A percentile compares a stretch with the other conserved stretches of the same genome.
Evolutionary conservation across 495 filamentous ascomycete species (phyloP).

Genomic region (Aspergillus steynii): DNA sequence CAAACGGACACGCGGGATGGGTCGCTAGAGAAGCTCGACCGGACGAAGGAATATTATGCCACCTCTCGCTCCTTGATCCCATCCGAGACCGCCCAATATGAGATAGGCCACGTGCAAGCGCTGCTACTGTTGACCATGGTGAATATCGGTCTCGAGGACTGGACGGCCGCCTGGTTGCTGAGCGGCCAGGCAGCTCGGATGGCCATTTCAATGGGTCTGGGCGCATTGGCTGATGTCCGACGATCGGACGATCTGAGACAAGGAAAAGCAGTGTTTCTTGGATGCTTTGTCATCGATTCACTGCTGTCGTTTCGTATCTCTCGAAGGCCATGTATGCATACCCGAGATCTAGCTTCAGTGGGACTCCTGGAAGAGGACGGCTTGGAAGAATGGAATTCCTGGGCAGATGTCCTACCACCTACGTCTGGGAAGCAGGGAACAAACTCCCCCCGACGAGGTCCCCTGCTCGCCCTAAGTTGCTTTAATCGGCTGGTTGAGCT

Average conservation of each 20-base stretch:
- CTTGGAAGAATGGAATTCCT: constrained; percentile 72
- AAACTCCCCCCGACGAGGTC: constrained; percentile 47
- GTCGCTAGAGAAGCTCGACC: constrained; percentile 18
- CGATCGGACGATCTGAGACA: constrained; percentile 43
- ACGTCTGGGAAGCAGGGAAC: constrained; percentile 30
- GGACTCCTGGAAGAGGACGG: constrained; percentile 60
- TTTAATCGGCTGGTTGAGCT: constrained; percentile 60
- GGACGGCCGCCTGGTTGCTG: constrained; percentile 59
- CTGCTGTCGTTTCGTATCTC: constrained; percentile 58
- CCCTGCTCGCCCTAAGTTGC: constrained; percentile 59
- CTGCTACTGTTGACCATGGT: constrained; percentile 61
- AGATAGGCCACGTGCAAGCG: constrained; percentile 64
- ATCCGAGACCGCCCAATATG: constrained; percentile 54
- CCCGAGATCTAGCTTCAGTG: constrained; percentile 45
- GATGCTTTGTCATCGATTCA: constrained; percentile 67
- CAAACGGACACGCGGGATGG: constrained; percentile 27
- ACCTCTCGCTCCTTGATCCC: constrained; percentile 62
- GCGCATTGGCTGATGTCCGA: constrained; percentile 29
- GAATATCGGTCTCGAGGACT: constrained; percentile 56
- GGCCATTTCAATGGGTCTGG: constrained; percentile 50
- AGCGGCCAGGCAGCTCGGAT: constrained; percentile 62
- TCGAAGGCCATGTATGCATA: constrained; percentile 52
- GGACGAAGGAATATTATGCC: constrained; percentile 52
- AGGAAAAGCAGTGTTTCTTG: constrained; percentile 55
- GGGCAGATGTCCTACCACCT: constrained; percentile 55